Percentiles rank a stretch among this genome's conserved stretches.
Conservation (phyloP, 106 monocot species). For the Triglochin maritima region DNA sequence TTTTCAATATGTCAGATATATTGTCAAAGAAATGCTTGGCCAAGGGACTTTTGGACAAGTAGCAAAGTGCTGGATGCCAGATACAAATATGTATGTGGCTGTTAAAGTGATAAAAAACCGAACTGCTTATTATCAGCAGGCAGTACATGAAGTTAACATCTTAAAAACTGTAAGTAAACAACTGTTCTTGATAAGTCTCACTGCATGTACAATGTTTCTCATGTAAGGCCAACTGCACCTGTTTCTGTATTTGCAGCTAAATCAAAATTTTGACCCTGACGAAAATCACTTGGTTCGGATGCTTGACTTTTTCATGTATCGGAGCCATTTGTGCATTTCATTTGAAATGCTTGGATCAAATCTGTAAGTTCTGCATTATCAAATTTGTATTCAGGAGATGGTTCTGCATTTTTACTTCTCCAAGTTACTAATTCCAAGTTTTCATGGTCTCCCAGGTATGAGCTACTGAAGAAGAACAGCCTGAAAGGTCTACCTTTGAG, state of each 20-base stretch:
- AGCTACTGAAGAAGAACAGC: constrained; percentile 60
- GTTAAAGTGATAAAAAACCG: constrained; percentile 96
- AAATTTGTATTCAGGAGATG: not conserved
- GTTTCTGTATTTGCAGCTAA: constrained; percentile 45
- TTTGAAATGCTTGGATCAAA: constrained; percentile 97
- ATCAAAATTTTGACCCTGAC: constrained; percentile 61
- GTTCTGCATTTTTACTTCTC: not conserved
- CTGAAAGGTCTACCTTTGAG: constrained; percentile 71
- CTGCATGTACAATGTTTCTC: not conserved
- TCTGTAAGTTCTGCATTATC: constrained; percentile 51
- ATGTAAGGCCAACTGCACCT: no score
- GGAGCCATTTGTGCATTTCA: constrained; percentile 80
- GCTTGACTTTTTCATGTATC: constrained; percentile 73
- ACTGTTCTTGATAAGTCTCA: not conserved
- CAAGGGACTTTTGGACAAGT: constrained; percentile 99
- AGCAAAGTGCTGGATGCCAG: constrained; percentile 72
- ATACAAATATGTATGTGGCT: constrained; percentile 68
- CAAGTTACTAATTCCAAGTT: not conserved
- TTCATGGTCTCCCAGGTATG: constrained; percentile 47
- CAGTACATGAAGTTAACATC: constrained; percentile 72
- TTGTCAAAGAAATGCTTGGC: constrained; percentile 88
- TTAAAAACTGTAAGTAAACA: constrained; percentile 44
- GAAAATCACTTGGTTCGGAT: constrained; percentile 88
- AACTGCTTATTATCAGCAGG: constrained; percentile 85
- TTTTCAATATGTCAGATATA: constrained; percentile 37